phyloP scores from a whole-genome alignment of 225 moss, liverwort and hornwort species.

The Marchantia polymorpha region DNA sequence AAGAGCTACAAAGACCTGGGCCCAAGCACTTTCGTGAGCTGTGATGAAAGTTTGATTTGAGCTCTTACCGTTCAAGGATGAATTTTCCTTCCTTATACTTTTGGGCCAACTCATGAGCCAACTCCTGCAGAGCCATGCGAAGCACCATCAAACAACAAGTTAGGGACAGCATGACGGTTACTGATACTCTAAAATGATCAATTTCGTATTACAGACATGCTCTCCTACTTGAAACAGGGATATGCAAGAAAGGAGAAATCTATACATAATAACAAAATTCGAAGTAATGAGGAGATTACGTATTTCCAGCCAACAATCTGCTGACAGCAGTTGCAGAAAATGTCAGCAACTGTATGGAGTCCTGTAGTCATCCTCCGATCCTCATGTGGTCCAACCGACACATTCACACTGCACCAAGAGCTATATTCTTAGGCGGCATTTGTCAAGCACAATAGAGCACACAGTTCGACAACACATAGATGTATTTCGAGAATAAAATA shows the following conservation, averaged over 20 bases:
- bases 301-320: slow-evolving; percentile 98
- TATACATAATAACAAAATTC: neutral
- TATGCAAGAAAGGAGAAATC: neutral
- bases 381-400: slow-evolving; percentile 79
- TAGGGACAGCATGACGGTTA: neutral
- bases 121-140: slow-evolving; percentile 49
- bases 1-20: too few relatives aligned
- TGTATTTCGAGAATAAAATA: too few relatives aligned
- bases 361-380: slow-evolving; percentile 98
- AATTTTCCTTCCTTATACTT: slow-evolving; percentile 99
- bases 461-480: too few relatives aligned
- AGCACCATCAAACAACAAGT: neutral
- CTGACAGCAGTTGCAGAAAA: slow-evolving; percentile 93
- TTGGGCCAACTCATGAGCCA: slow-evolving; percentile 66
- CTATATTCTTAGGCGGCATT: neutral
- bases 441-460: neutral
- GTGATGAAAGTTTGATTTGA: neutral
- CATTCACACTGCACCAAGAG: slow-evolving; percentile 69
- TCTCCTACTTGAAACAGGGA: neutral
- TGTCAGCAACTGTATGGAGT: slow-evolving; percentile 92
- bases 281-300: slow-evolving; percentile 36
- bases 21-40: too few relatives aligned
- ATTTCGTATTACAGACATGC: neutral
- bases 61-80: slow-evolving; percentile 81
- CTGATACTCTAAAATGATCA: neutral